A percentile compares a stretch with the other conserved stretches of the same genome.
Conservation (phyloP, 169 alveolate species). For the Pseudocohnilembus persalinus region DNA sequence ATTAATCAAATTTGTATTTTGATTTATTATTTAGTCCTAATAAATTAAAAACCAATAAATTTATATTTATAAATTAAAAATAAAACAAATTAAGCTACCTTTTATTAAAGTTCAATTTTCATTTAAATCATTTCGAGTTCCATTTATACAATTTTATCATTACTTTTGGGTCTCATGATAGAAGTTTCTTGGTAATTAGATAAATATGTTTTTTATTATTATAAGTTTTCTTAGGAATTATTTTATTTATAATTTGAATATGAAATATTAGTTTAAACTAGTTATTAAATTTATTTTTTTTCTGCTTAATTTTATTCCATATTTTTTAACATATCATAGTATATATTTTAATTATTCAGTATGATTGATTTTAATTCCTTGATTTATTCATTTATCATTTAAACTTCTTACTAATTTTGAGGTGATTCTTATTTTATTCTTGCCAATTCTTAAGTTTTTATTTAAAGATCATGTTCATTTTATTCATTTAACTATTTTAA, state of each 20-base stretch:
- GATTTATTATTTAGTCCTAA: not conserved
- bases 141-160: not conserved
- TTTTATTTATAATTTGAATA: too few relatives aligned
- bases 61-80: too few relatives aligned
- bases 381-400: not conserved
- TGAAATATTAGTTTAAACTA: not conserved
- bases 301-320: not conserved
- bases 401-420: not conserved
- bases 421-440: not conserved
- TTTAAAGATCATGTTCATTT: not conserved
- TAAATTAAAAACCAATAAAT: too few relatives aligned
- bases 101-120: not conserved
- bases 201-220: too few relatives aligned
- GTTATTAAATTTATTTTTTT: too few relatives aligned
- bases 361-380: conserved; percentile 1
- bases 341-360: conserved; percentile 1
- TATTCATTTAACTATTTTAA: conserved; percentile 5
- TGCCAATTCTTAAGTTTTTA: not conserved
- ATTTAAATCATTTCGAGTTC: not conserved
- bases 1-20: not conserved
- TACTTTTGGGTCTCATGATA: not conserved
- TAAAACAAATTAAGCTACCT: not conserved
- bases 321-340: not conserved
- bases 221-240: too few relatives aligned
- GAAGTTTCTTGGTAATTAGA: not conserved